Conservation (phyloP, 192 early-diverging fungal species). For the Entomortierella chlamydospora region DNA sequence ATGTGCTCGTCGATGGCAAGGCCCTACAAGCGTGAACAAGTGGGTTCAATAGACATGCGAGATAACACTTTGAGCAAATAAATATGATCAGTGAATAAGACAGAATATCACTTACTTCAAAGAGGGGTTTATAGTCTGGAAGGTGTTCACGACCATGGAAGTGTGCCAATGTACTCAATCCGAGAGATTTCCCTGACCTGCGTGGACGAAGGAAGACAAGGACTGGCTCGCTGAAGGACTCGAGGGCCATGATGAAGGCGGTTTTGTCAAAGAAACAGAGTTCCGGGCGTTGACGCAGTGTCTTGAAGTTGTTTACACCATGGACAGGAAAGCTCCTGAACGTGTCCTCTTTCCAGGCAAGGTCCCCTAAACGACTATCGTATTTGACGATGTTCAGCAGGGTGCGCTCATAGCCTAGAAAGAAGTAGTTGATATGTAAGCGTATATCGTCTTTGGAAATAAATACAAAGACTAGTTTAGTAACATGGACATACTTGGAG, state of each 20-base stretch:
- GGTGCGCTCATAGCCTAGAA: conserved; percentile 21
- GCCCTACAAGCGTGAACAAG: conserved; percentile 21
- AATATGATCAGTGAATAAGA: conserved; percentile 1
- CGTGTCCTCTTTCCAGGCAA: conserved; percentile 40
- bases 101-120: conserved; percentile 33
- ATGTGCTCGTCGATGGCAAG: conserved; percentile 49
- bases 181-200: conserved; percentile 51
- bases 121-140: conserved; percentile 36
- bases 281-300: conserved; percentile 17
- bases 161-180: conserved; percentile 43
- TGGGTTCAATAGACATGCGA: conserved; percentile 25
- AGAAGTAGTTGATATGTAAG: conserved; percentile 6
- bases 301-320: conserved; percentile 30
- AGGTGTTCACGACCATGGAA: conserved; percentile 55
- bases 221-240: conserved; percentile 19
- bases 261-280: conserved; percentile 49
- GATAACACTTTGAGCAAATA: conserved; percentile 12
- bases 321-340: conserved; percentile 36
- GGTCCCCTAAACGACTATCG: conserved; percentile 29
- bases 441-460: too few species aligned
- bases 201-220: conserved; percentile 49
- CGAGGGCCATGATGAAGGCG: conserved; percentile 36
- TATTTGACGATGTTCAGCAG: conserved; percentile 31
- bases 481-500: conserved; percentile 23
- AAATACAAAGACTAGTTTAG: too few species aligned